phyloP scores from a whole-genome alignment of 1,139 yeast species.

The Pichia sp. region DNA sequence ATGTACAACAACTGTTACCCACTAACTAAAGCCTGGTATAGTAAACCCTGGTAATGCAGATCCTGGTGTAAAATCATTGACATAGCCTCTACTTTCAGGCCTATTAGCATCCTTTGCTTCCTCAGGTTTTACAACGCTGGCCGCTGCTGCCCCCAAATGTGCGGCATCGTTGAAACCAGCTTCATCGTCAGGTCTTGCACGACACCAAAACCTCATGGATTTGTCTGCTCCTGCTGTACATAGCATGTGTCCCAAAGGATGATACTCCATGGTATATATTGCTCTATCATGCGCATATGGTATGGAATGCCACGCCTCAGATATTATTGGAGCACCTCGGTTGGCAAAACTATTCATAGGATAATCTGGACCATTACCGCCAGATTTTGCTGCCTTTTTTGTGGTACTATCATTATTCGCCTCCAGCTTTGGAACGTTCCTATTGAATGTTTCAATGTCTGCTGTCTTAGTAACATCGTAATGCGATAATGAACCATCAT shows the following conservation, averaged over 20 bases:
- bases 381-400: neutral
- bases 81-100: neutral
- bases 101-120: neutral
- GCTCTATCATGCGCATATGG: slow-evolving; percentile 96
- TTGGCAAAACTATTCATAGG: slow-evolving; percentile 4
- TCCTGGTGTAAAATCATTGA: neutral
- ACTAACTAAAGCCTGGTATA: slow-evolving; percentile 27
- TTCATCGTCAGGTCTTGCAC: slow-evolving; percentile 89
- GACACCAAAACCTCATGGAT: slow-evolving; percentile 91
- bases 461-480: slow-evolving; percentile 60
- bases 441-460: slow-evolving; percentile 14
- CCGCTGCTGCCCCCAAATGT: slow-evolving; percentile 37
- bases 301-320: slow-evolving; percentile 58
- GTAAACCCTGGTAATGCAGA: slow-evolving; percentile 19
- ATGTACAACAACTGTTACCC: neutral
- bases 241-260: slow-evolving; percentile 87
- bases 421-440: neutral
- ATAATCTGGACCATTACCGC: slow-evolving; percentile 8
- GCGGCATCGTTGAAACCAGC: slow-evolving; percentile 79
- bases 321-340: slow-evolving; percentile 23
- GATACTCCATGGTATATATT: slow-evolving; percentile 83
- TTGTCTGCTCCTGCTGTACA: slow-evolving; percentile 94
- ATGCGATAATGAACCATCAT: slow-evolving; percentile 82
- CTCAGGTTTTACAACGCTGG: slow-evolving; percentile 2
- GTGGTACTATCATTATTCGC: neutral